Conservation (phyloP, 768 basidiomycete species). For the Fomitopsis pulvina region DNA sequence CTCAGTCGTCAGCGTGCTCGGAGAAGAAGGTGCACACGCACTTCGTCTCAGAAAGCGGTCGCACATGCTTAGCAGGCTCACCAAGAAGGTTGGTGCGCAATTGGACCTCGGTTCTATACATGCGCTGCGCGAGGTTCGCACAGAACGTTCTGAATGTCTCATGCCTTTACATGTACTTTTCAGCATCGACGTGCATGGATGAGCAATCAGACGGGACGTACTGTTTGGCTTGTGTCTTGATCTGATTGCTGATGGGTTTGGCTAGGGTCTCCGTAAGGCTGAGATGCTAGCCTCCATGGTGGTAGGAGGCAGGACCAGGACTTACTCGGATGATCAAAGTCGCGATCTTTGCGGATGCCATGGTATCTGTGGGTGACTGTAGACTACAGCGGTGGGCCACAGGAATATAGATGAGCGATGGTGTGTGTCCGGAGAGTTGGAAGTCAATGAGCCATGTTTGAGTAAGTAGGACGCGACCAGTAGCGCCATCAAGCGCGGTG, state of each 20-base stretch:
- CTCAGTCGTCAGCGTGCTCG: neutral
- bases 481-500: neutral
- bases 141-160: slow-evolving; percentile 66
- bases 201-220: slow-evolving; percentile 25
- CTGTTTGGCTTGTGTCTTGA: slow-evolving; percentile 72
- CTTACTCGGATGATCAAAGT: slow-evolving; percentile 70
- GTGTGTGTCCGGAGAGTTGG: neutral
- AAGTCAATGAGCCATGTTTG: neutral
- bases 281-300: slow-evolving; percentile 1
- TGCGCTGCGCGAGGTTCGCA: slow-evolving; percentile 64
- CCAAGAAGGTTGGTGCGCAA: slow-evolving; percentile 73
- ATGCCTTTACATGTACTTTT: slow-evolving; percentile 40
- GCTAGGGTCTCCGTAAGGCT: slow-evolving; percentile 58
- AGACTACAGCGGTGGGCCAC: neutral
- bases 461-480: neutral
- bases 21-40: slow-evolving; percentile 26
- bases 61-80: slow-evolving; percentile 63
- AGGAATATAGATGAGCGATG: neutral
- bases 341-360: slow-evolving; percentile 72
- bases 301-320: slow-evolving; percentile 9
- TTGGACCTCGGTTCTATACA: slow-evolving; percentile 68
- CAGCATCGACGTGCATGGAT: neutral
- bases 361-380: slow-evolving; percentile 17
- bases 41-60: slow-evolving; percentile 74
- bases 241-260: slow-evolving; percentile 66